Conservation (phyloP, 345 rosid species). For the Melaleuca quinquenervia region DNA sequence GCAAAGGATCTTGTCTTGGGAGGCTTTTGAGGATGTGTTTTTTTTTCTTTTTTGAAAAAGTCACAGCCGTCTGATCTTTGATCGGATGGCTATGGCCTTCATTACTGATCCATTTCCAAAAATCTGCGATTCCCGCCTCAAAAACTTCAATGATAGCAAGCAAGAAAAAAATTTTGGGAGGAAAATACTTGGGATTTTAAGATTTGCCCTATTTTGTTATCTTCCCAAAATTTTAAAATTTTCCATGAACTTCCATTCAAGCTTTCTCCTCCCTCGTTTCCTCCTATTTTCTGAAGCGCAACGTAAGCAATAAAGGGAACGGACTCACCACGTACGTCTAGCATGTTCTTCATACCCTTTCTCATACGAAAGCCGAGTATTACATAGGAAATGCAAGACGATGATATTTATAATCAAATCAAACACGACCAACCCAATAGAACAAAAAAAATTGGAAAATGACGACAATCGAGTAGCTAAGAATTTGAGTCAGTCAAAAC, state of each 20-base stretch:
- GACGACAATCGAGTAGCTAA: not conserved
- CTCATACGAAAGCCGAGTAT: not conserved
- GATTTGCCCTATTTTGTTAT: not conserved
- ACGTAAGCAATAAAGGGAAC: not conserved
- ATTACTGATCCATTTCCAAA: no score
- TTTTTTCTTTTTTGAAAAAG: no score
- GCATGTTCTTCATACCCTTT: not conserved
- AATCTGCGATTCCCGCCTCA: not conserved
- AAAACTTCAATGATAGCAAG: not conserved
- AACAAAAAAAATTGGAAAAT: not conserved
- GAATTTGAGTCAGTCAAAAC: not conserved
- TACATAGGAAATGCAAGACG: not conserved
- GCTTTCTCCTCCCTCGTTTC: not conserved
- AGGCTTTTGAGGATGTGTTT: no score
- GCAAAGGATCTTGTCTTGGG: no score
- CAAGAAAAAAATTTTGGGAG: not conserved
- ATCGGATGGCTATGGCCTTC: no score
- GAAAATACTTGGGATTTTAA: not conserved
- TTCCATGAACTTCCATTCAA: accelerated
- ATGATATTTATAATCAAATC: not conserved
- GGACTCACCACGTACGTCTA: not conserved
- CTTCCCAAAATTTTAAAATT: not conserved
- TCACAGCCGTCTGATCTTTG: no score
- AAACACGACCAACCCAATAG: not conserved
- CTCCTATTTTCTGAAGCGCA: not conserved